phyloP scores from a whole-genome alignment of 345 rosid genomes.

The Camelina hispida region DNA sequence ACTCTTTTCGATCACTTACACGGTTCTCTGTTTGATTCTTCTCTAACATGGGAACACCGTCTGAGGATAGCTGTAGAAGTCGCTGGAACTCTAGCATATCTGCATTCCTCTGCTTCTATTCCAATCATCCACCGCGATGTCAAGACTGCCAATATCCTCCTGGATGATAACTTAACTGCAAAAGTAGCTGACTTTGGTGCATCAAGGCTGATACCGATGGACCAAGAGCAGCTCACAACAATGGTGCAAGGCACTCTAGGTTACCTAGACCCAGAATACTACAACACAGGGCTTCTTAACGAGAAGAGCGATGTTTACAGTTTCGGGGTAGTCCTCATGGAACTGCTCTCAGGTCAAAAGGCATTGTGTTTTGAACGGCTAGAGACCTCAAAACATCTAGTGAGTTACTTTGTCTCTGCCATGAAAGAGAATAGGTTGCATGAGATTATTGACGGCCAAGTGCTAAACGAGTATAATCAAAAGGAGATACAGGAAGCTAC shows the following conservation, averaged over 20 bases:
- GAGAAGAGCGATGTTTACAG: slow-evolving; percentile 63
- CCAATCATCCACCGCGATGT: slow-evolving; percentile 55
- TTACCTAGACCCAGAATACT: slow-evolving; percentile 54
- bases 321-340: slow-evolving; percentile 55
- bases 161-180: slow-evolving; percentile 47
- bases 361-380: slow-evolving; percentile 38
- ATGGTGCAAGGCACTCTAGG: slow-evolving; percentile 57
- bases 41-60: slow-evolving; percentile 47
- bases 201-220: slow-evolving; percentile 51
- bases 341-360: slow-evolving; percentile 45
- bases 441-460: slow-evolving; percentile 32
- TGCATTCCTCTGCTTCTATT: slow-evolving; percentile 53
- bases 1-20: slow-evolving; percentile 45
- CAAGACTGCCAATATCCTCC: slow-evolving; percentile 54
- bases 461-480: slow-evolving; percentile 1
- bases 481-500: slow-evolving; percentile 32
- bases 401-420: slow-evolving; percentile 38
- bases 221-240: slow-evolving; percentile 46
- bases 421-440: slow-evolving; percentile 21
- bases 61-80: slow-evolving; percentile 49
- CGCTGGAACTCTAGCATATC: slow-evolving; percentile 47
- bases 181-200: slow-evolving; percentile 64
- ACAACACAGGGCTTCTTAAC: slow-evolving; percentile 20
- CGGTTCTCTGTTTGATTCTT: slow-evolving; percentile 14
- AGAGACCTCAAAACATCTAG: slow-evolving; percentile 40